Conservation (phyloP, 208 protist genomes). For the Crithidia thermophila region DNA sequence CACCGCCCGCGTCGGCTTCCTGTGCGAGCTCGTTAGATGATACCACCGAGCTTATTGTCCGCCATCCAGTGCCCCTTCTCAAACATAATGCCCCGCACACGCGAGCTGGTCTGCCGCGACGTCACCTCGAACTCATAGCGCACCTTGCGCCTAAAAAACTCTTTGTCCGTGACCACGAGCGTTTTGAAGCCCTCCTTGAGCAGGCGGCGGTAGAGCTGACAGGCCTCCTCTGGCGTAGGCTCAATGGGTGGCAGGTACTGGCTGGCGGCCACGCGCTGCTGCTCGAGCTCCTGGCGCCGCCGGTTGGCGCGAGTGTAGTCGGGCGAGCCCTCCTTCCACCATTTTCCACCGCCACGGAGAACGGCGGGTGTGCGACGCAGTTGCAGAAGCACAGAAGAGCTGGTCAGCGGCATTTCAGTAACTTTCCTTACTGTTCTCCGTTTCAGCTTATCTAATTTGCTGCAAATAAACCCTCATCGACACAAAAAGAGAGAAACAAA, state of each 20-base stretch:
- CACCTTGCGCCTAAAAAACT: slow-evolving; percentile 71
- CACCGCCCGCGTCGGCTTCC: no score
- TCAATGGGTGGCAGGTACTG: slow-evolving; percentile 66
- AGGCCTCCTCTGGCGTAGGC: slow-evolving; percentile 68
- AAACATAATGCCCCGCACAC: slow-evolving; percentile 91
- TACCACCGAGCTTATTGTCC: slow-evolving; percentile 78
- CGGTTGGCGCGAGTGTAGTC: slow-evolving; percentile 75
- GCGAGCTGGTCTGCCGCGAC: slow-evolving; percentile 77
- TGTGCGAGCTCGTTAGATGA: slow-evolving; percentile 52
- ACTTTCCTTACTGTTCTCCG: neutral
- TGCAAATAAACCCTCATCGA: neutral
- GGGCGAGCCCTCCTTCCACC: slow-evolving; percentile 79
- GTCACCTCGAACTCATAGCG: slow-evolving; percentile 90
- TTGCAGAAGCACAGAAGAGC: slow-evolving; percentile 25
- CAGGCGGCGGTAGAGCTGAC: slow-evolving; percentile 68
- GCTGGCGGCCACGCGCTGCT: slow-evolving; percentile 57
- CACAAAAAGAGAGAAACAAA: no score
- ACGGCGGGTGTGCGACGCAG: slow-evolving; percentile 25
- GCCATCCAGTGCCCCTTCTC: slow-evolving; percentile 88
- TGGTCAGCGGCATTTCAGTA: slow-evolving; percentile 27
- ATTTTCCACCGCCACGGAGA: slow-evolving; percentile 44
- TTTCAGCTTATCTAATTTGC: slow-evolving; percentile 3
- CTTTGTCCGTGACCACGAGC: slow-evolving; percentile 77
- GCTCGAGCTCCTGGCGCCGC: slow-evolving; percentile 63
- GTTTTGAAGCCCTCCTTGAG: slow-evolving; percentile 54